Evolutionary conservation across 2,329 filamentous ascomycete genomes (phyloP).

Genomic region (Fusarium sp.): DNA sequence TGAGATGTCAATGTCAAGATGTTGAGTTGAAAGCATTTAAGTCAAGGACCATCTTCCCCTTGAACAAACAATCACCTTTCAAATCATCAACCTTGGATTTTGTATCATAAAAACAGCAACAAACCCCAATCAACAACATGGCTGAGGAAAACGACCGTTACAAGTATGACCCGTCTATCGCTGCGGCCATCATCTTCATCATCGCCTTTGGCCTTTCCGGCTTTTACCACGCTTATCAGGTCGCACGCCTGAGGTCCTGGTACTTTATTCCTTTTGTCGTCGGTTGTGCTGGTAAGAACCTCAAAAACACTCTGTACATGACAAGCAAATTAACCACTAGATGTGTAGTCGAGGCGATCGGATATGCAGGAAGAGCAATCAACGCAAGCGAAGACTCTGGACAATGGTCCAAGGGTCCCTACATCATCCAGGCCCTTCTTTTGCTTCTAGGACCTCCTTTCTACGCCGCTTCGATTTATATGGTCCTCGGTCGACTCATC

Average conservation of each 20-base stretch:
- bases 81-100: not conserved
- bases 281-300: constrained; percentile 54
- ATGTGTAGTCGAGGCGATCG: constrained; percentile 28
- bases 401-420: constrained; percentile 43
- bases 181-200: constrained; percentile 47
- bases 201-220: constrained; percentile 41
- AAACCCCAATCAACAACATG: not conserved
- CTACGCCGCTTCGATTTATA: constrained; percentile 57
- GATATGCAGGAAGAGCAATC: constrained; percentile 58
- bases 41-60: not conserved
- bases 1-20: not conserved
- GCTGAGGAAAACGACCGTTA: constrained; percentile 42
- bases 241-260: constrained; percentile 54
- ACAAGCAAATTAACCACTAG: not conserved
- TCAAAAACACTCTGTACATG: not conserved
- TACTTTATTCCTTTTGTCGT: constrained; percentile 61
- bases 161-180: constrained; percentile 56
- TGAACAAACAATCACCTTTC: not conserved
- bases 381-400: constrained; percentile 51
- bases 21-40: not conserved
- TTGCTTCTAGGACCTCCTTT: constrained; percentile 50
- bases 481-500: constrained; percentile 55
- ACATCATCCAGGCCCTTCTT: constrained; percentile 51
- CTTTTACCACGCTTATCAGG: constrained; percentile 49
- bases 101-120: not conserved